Percentiles rank a stretch among this genome's conserved stretches.
Evolutionary conservation across 192 early-diverging fungal species (phyloP).

Genomic region (Linnemannia elongata): DNA sequence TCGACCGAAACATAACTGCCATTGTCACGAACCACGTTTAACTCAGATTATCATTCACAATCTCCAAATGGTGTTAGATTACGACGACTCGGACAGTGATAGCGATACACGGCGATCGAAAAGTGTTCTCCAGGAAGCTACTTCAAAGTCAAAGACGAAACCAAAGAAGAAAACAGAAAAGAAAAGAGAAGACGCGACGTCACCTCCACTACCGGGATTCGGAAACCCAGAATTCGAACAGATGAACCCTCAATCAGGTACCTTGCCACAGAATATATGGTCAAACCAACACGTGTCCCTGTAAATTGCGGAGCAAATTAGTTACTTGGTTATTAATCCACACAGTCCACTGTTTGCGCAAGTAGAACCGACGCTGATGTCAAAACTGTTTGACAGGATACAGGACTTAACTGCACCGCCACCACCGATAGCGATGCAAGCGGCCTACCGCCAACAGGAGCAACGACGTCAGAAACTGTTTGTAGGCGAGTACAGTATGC

Average conservation of each 20-base stretch:
- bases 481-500: constrained; percentile 51
- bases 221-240: constrained; percentile 46
- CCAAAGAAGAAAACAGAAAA: constrained; percentile 2
- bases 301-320: neutral
- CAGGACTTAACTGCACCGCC: constrained; percentile 53
- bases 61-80: constrained; percentile 14
- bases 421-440: constrained; percentile 46
- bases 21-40: neutral
- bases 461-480: constrained; percentile 46
- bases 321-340: neutral
- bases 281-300: neutral
- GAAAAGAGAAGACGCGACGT: neutral
- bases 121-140: neutral
- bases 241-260: constrained; percentile 21
- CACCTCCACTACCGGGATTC: constrained; percentile 50
- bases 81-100: constrained; percentile 40
- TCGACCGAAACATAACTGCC: no score
- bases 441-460: constrained; percentile 39
- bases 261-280: neutral
- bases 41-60: neutral
- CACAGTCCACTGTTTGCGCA: neutral
- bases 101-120: neutral
- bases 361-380: constrained; percentile 37
- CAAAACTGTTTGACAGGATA: constrained; percentile 32
- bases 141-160: neutral